Percentiles rank a stretch among this genome's conserved stretches.
Evolutionary conservation across 2,329 filamentous ascomycete species (phyloP).

Genomic region (Fulvia fulva): DNA sequence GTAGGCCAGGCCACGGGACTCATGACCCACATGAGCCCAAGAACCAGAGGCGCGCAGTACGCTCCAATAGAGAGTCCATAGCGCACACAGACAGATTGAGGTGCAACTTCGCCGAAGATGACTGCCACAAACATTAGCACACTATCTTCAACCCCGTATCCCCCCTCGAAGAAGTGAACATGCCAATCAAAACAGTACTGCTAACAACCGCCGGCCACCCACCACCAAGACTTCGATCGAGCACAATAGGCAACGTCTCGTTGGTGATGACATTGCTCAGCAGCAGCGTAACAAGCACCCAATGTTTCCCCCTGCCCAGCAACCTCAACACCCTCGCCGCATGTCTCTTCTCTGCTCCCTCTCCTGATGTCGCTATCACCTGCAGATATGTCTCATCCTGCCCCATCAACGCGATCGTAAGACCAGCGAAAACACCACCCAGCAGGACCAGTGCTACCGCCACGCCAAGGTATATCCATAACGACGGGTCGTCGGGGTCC

Average conservation of each 20-base stretch:
- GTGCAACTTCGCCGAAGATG: constrained; percentile 95
- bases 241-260: constrained; percentile 89
- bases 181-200: constrained; percentile 91
- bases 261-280: constrained; percentile 98
- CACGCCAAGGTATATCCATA: constrained; percentile 77
- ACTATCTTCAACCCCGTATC: background rate
- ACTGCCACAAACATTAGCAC: constrained; percentile 52
- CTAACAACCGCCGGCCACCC: constrained; percentile 92
- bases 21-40: constrained; percentile 86
- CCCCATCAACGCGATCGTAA: constrained; percentile 82
- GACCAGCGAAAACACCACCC: constrained; percentile 87
- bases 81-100: constrained; percentile 92
- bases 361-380: constrained; percentile 81
- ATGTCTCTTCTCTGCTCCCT: constrained; percentile 80
- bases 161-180: constrained; percentile 24
- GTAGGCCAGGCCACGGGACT: constrained; percentile 89
- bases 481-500: constrained; percentile 50
- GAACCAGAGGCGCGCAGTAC: constrained; percentile 84
- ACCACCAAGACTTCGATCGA: constrained; percentile 89
- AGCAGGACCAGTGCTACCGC: constrained; percentile 78
- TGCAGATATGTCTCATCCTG: constrained; percentile 95
- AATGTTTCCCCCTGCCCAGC: constrained; percentile 87
- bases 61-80: constrained; percentile 94
- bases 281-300: constrained; percentile 91
- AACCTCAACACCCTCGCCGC: constrained; percentile 76